These are phyloP conservation scores for Ceratocystis albifundus DNA, from an alignment of 2,329 filamentous ascomycete genomes.

Conservation along the genomic window DNA sequence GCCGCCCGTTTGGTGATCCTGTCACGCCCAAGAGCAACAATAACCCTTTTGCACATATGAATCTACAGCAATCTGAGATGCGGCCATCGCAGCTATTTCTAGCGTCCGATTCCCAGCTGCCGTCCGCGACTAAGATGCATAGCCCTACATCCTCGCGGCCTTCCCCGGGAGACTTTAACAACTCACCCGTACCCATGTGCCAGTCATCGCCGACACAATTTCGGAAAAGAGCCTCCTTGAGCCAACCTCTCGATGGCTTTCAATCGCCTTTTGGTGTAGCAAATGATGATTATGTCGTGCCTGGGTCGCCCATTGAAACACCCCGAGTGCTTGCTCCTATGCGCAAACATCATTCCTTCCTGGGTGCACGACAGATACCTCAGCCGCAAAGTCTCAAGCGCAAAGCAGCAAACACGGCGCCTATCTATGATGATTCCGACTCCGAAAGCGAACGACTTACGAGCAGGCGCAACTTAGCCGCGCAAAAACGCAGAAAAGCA, in stretches of 20 bases:
- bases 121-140: conserved; percentile 39
- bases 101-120: conserved; percentile 39
- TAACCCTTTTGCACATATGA: conserved; percentile 36
- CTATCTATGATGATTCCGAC: background rate
- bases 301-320: conserved; percentile 14
- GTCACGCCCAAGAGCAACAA: conserved; percentile 41
- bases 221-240: background rate
- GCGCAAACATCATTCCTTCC: conserved; percentile 14
- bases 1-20: conserved; percentile 27
- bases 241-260: background rate
- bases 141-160: conserved; percentile 49
- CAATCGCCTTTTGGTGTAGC: background rate
- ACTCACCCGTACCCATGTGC: conserved; percentile 38
- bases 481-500: conserved; percentile 14
- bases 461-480: conserved; percentile 4
- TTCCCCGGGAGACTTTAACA: conserved; percentile 39
- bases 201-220: conserved; percentile 23
- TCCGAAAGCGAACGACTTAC: background rate
- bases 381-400: conserved; percentile 9
- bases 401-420: background rate
- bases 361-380: background rate
- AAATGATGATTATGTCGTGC: background rate
- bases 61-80: conserved; percentile 15
- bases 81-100: conserved; percentile 42
- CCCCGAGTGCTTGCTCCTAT: background rate